Evolutionary conservation across 129 eudicot genomes (phyloP).

Genomic region (Flaveria brownii): DNA sequence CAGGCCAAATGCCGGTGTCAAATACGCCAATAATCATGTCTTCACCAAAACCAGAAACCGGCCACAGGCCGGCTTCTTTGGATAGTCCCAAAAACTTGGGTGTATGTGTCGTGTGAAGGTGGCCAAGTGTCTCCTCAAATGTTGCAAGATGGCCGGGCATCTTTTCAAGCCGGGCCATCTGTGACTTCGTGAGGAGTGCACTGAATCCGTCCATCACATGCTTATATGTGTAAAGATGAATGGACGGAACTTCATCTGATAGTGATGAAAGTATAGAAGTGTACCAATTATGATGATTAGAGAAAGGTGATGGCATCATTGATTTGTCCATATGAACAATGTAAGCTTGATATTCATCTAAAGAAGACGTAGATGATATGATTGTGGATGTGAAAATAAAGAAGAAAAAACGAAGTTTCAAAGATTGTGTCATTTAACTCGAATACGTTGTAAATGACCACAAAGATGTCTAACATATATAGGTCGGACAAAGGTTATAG

Average conservation of each 20-base stretch:
- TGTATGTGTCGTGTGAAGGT: constrained; percentile 48
- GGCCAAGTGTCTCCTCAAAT: constrained; percentile 40
- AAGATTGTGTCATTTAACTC: constrained; percentile 4
- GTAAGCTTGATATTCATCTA: constrained; percentile 37
- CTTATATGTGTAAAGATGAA: constrained; percentile 50
- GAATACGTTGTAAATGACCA: constrained; percentile 5
- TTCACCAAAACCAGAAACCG: constrained; percentile 41
- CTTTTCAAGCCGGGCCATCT: constrained; percentile 32
- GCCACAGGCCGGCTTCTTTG: constrained; percentile 44
- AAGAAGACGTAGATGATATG: constrained; percentile 29
- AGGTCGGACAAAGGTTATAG: background rate
- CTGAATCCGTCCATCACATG: constrained; percentile 48
- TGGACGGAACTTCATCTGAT: constrained; percentile 26
- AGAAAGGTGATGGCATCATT: constrained; percentile 43
- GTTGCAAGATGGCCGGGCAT: constrained; percentile 39
- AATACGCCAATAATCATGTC: constrained; percentile 50
- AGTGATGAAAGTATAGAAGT: constrained; percentile 46
- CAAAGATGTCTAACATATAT: background rate
- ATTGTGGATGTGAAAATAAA: constrained; percentile 14
- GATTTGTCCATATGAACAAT: constrained; percentile 56
- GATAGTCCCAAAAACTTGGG: constrained; percentile 43
- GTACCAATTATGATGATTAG: constrained; percentile 50
- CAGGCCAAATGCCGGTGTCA: constrained; percentile 60
- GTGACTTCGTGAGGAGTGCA: constrained; percentile 37
- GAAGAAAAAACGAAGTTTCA: constrained; percentile 19